These are phyloP conservation scores for Choiromyces venosus DNA, from an alignment of 495 filamentous ascomycete genomes.

Conservation along the genomic window DNA sequence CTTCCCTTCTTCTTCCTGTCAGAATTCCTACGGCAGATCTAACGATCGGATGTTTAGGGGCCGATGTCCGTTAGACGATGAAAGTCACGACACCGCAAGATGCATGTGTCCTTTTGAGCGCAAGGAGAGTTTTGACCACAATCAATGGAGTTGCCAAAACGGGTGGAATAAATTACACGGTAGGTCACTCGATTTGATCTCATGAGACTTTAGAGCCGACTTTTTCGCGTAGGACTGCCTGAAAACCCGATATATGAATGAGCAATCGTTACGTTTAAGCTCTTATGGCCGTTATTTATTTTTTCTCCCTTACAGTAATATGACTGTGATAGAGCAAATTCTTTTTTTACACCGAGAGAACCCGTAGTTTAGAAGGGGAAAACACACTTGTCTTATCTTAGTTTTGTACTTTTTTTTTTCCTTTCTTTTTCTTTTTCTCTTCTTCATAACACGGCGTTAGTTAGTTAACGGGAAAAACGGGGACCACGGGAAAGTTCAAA, in stretches of 20 bases:
- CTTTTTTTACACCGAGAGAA: not conserved
- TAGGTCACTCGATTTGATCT: constrained; percentile 22
- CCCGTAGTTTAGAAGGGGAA: not conserved
- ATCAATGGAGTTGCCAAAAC: constrained; percentile 36
- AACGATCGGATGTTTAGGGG: constrained; percentile 20
- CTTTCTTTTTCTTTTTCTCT: not conserved
- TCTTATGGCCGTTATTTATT: constrained; percentile 16
- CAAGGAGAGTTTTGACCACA: constrained; percentile 36
- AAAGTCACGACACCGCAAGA: constrained; percentile 31
- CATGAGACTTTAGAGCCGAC: not conserved
- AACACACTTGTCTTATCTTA: constrained; percentile 7
- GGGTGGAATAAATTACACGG: constrained; percentile 38
- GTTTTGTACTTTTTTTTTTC: not conserved
- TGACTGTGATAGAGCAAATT: constrained; percentile 11
- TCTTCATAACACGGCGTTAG: not conserved
- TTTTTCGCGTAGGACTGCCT: constrained; percentile 2
- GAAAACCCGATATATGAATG: not conserved
- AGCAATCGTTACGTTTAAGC: constrained; percentile 12
- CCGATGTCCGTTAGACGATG: constrained; percentile 37
- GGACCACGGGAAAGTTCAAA: constrained; percentile 10
- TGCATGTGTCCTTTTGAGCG: constrained; percentile 38
- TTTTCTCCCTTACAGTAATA: no score
- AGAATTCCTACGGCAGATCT: constrained; percentile 1
- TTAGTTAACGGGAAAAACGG: not conserved
- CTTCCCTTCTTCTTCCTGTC: constrained; percentile 8